Percentiles rank a stretch among this genome's conserved stretches.
Evolutionary conservation across 139 green algal genomes (phyloP).

Genomic region (Pedinophyceae sp.): DNA sequence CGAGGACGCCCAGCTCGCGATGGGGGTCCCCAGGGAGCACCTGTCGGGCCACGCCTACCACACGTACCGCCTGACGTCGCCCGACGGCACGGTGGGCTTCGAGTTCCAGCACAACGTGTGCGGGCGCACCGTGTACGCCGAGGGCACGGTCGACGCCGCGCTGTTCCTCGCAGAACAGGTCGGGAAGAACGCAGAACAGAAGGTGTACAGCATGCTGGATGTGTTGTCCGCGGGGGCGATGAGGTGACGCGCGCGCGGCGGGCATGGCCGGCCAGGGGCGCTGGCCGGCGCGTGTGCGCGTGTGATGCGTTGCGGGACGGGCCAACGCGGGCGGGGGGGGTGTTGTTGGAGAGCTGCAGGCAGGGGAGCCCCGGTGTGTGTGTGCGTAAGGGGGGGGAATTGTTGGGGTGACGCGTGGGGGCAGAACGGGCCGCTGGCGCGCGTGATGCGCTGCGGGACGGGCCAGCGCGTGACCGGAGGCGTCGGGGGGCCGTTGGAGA

Average conservation of each 20-base stretch:
- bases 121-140: conserved; percentile 76
- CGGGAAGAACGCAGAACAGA: conserved; percentile 32
- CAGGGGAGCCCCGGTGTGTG: no score
- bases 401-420: no score
- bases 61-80: conserved; percentile 73
- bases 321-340: no score
- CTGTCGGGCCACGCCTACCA: conserved; percentile 86
- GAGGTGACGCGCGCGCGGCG: conserved; percentile 51
- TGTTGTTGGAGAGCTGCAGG: no score
- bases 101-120: conserved; percentile 97
- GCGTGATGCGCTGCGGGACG: no score
- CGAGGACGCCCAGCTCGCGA: conserved; percentile 35
- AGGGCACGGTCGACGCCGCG: conserved; percentile 88
- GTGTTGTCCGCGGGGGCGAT: conserved; percentile 82
- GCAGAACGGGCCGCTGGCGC: no score
- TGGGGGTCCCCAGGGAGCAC: conserved; percentile 47
- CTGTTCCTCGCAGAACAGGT: conserved; percentile 71
- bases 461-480: no score
- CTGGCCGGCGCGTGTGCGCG: no score
- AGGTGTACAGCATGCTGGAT: conserved; percentile 96
- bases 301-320: no score
- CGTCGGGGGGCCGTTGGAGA: no score
- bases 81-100: conserved; percentile 69
- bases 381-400: no score
- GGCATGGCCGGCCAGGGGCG: no score